These are phyloP conservation scores for Cyberlindnera japonica DNA, from an alignment of 805 yeast genomes.

Conservation along the genomic window DNA sequence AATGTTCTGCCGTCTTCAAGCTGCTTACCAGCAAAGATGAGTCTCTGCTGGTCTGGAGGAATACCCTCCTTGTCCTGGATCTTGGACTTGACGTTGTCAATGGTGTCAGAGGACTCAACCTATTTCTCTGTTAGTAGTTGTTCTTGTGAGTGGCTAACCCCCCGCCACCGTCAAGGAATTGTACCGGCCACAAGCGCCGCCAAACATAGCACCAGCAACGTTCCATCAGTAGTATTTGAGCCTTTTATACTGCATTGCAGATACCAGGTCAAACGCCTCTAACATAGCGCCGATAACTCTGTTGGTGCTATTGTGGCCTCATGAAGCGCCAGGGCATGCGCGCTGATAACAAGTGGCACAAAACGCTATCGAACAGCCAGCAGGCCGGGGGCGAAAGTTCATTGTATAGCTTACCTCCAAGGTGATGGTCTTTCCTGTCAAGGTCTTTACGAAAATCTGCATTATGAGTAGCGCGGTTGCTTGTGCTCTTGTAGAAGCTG, in stretches of 20 bases:
- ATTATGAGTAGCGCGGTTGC: slow-evolving; percentile 36
- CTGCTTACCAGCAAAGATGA: slow-evolving; percentile 94
- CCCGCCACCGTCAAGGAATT: not conserved
- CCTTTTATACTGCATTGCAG: not conserved
- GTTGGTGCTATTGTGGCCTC: not conserved
- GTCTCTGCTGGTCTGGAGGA: slow-evolving; percentile 95
- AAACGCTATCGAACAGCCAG: slow-evolving; percentile 1
- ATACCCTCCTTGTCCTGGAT: slow-evolving; percentile 95
- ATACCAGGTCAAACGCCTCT: not conserved
- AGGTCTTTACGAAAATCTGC: slow-evolving; percentile 89
- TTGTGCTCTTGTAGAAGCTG: no score
- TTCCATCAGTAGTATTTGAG: not conserved
- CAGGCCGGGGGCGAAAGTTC: not conserved
- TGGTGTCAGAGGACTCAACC: slow-evolving; percentile 92
- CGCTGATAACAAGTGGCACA: slow-evolving; percentile 16
- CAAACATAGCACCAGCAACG: not conserved
- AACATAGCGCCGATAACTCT: not conserved
- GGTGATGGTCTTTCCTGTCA: slow-evolving; percentile 89
- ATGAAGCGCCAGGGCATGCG: slow-evolving; percentile 8
- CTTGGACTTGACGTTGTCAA: slow-evolving; percentile 91
- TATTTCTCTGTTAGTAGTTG: slow-evolving; percentile 29
- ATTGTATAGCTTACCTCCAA: slow-evolving; percentile 43
- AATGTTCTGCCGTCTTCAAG: slow-evolving; percentile 92
- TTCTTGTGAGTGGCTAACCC: not conserved
- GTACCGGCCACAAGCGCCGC: not conserved